phyloP scores from a whole-genome alignment of 805 yeast species.

The Wickerhamomyces hampshirensis region DNA sequence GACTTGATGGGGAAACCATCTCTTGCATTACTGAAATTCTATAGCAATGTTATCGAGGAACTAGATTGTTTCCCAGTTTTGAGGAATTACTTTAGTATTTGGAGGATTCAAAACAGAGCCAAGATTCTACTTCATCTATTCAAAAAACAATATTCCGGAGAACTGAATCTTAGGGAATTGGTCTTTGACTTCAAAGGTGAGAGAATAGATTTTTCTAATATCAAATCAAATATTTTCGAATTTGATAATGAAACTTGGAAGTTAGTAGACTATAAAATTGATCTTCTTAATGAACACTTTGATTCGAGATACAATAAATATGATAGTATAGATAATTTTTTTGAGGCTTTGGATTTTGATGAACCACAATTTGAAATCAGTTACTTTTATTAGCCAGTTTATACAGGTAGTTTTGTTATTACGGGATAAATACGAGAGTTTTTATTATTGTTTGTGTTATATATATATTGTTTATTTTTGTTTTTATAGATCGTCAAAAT shows the following conservation, averaged over 20 bases:
- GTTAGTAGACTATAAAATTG: too few relatives aligned
- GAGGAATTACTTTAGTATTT: slow-evolving; percentile 15
- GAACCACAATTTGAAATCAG: slow-evolving; percentile 15
- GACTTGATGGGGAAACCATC: slow-evolving; percentile 4
- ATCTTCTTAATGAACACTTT: slow-evolving; percentile 15
- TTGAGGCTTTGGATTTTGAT: slow-evolving; percentile 12
- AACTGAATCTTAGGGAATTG: slow-evolving; percentile 9
- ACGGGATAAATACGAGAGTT: background rate
- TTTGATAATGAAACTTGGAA: slow-evolving; percentile 8
- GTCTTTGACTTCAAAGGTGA: slow-evolving; percentile 11
- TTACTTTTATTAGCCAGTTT: slow-evolving; percentile 8
- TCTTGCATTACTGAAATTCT: slow-evolving; percentile 11
- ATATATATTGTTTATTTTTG: slow-evolving; percentile 2
- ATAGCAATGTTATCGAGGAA: slow-evolving; percentile 16
- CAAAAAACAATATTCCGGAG: slow-evolving; percentile 11
- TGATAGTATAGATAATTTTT: slow-evolving; percentile 10
- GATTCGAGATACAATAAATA: slow-evolving; percentile 8
- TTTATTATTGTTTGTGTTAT: background rate
- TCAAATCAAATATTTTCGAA: slow-evolving; percentile 4
- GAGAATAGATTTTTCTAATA: slow-evolving; percentile 10
- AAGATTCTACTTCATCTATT: slow-evolving; percentile 13
- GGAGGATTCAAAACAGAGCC: slow-evolving; percentile 14
- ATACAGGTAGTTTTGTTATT: background rate
- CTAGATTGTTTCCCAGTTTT: slow-evolving; percentile 15
- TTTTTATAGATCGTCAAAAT: slow-evolving; percentile 56